phyloP scores from a whole-genome alignment of 352 stramenopile genomes.

The Globisporangium recalcitrans region DNA sequence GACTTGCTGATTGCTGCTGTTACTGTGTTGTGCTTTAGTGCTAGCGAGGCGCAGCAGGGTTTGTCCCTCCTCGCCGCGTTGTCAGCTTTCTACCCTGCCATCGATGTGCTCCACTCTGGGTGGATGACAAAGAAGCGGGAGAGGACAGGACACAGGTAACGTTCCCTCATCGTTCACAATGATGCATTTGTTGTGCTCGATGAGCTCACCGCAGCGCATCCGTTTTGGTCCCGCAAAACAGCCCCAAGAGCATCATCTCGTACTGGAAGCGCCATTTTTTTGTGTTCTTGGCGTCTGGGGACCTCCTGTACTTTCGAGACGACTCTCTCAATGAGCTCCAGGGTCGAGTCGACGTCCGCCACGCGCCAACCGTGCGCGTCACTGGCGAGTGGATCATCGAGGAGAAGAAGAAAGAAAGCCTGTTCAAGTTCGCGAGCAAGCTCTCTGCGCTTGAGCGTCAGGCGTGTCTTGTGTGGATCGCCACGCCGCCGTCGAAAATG shows the following conservation, averaged over 20 bases:
- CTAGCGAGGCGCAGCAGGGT: slow-evolving; percentile 72
- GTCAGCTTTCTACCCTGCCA: slow-evolving; percentile 68
- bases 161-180: too few species aligned
- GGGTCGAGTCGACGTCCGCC: slow-evolving; percentile 68
- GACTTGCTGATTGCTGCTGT: slow-evolving; percentile 1
- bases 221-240: background rate
- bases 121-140: slow-evolving; percentile 77
- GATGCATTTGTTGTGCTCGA: too few species aligned
- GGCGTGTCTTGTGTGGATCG: slow-evolving; percentile 76
- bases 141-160: slow-evolving; percentile 53
- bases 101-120: slow-evolving; percentile 63
- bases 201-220: background rate
- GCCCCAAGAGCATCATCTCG: slow-evolving; percentile 73
- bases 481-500: slow-evolving; percentile 79
- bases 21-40: slow-evolving; percentile 18
- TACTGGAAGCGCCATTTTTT: slow-evolving; percentile 85
- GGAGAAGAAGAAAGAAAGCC: slow-evolving; percentile 66
- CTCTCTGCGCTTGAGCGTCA: slow-evolving; percentile 49
- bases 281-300: slow-evolving; percentile 63
- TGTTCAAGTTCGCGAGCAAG: slow-evolving; percentile 70
- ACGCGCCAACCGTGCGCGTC: slow-evolving; percentile 72
- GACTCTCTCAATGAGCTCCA: slow-evolving; percentile 66
- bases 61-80: slow-evolving; percentile 67
- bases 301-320: slow-evolving; percentile 77
- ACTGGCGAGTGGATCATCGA: slow-evolving; percentile 70